Base-by-base conservation (phyloP, 2,329 filamentous ascomycete genomes). In the Aspergillus phoenicis region DNA sequence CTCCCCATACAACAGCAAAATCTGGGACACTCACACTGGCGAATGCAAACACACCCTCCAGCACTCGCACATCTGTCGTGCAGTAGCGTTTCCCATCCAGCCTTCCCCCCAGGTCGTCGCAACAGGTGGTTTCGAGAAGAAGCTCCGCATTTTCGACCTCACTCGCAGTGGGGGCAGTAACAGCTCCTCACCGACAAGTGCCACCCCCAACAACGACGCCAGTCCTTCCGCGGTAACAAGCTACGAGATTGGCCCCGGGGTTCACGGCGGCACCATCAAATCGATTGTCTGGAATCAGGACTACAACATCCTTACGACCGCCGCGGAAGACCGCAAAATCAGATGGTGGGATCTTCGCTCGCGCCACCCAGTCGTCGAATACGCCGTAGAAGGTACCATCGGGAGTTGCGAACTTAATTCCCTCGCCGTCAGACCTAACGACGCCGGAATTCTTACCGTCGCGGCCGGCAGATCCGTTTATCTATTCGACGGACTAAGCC, bases 1-100 rank as follows among this genome's bases (percentile, higher is more conserved):
- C 26, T 17, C 15, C 11, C 33, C 11, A 36, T 13, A 43, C n/a
- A 63, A 65, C 66, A 96, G 92, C 52, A 97, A 96, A 77, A 89
- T 99, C 56, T 99, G 96, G 95, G 93, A 99, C 71, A 97, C 95
- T 0, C 91, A 96, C 72, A 95, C 91, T 0, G 96, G 96, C 70
- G 93, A 97, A 80, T 87, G 91, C 52, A 84, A 96, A 45, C 90
- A 90, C 71, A 93, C 91, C 3, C 85, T 99, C 38, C 88, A 94
- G 73, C 95, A 99, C 77, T 87, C 93, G 66, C 95, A 99, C 77
- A 97, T 99, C 66, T 95, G 98, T 63, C 91, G 95, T 65, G 91
- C 94, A 41, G 87, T 98, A 64, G 93, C 95, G 10, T 98, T 97
- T 70, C 90, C 91, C 2, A 87, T 90, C 47, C 90, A 94, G 68